phyloP scores from a whole-genome alignment of 805 yeast species.

The Candida anglica region DNA sequence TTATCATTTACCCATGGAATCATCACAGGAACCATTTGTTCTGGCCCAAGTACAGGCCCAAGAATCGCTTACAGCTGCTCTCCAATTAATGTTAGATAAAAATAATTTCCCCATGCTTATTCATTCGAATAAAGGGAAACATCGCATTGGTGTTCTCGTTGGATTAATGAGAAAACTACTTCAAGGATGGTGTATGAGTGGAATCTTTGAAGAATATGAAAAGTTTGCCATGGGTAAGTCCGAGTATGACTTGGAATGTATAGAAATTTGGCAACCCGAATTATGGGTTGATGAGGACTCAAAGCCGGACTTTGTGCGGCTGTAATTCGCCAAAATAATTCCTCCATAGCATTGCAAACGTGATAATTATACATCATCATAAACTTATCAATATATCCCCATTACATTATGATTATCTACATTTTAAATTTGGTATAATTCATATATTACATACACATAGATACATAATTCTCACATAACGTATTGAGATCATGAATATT shows the following conservation, averaged over 20 bases:
- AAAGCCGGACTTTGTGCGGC: slow-evolving; percentile 63
- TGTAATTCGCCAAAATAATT: slow-evolving; percentile 11
- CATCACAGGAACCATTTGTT: slow-evolving; percentile 74
- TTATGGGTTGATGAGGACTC: slow-evolving; percentile 43
- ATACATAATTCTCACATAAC: too few species aligned
- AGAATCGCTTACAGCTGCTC: slow-evolving; percentile 49
- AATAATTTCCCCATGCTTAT: slow-evolving; percentile 83
- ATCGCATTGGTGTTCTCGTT: slow-evolving; percentile 89
- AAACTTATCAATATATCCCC: too few species aligned
- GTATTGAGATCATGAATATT: too few species aligned
- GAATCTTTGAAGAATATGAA: slow-evolving; percentile 90
- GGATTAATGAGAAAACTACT: slow-evolving; percentile 81
- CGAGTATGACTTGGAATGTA: slow-evolving; percentile 85
- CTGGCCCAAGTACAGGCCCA: slow-evolving; percentile 34
- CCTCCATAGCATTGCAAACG: too few species aligned
- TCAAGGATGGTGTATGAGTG: slow-evolving; percentile 92
- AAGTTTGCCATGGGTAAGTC: slow-evolving; percentile 93
- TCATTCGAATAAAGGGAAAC: slow-evolving; percentile 97
- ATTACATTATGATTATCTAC: too few species aligned
- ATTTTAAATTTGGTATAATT: too few species aligned
- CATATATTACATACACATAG: too few species aligned
- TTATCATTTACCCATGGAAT: slow-evolving; percentile 60
- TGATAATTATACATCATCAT: too few species aligned
- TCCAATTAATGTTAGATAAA: slow-evolving; percentile 53
- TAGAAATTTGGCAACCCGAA: slow-evolving; percentile 74